Base-by-base conservation (phyloP, 768 basidiomycete genomes). In the Panaeolus cyanescens region DNA sequence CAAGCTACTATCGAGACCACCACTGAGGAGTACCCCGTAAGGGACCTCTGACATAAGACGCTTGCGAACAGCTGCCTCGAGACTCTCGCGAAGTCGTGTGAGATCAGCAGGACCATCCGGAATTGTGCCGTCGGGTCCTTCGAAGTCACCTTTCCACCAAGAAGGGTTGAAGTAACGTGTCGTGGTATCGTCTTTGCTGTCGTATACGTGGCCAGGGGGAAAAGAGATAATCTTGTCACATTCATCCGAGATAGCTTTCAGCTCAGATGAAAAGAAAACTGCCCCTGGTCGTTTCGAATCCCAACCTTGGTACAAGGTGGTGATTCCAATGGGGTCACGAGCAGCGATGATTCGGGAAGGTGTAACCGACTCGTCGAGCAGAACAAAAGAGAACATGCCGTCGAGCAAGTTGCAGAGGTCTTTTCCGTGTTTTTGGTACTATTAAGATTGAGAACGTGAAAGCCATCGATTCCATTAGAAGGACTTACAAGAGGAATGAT, bases 221-320 rank as follows among this genome's bases (percentile, higher is more conserved):
- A 99, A 99, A 5, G 96, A 85, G 64, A 95, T 88, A 68, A 99
- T 90, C 66, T 91, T 86, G 77, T 98, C 96, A 74, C 97, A 99
- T 65, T 99, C 94, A 64, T 94, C 89, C 64, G 84, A 75, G 63
- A 99, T 81, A 3, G 93, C 87, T 72, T 99, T 99, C 70, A 99
- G 88, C 77, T 99, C 97, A 2, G 96, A 98, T 3, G 97, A 88
- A 72, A 99, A 99, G 78, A 87, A 99, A 56, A 92, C 85, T 34
- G 85, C 86, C 37, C 90, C 92, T 5, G 96, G 96, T 30, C 83
- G 80, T 39, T 85, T 83, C 1, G 94, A 94, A 76, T 81, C 87
- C 92, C 92, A 95, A 39, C 97, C 97, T 78, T 96, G 95, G 76
- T 99, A 99, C 8, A 99, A 82, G n/a, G 97, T 98, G 55, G 97